A percentile compares a stretch with the other conserved stretches of the same genome.
These are phyloP conservation scores for Cercospora sojina DNA, from an alignment of 2,329 filamentous ascomycete species.

Conservation along the genomic window DNA sequence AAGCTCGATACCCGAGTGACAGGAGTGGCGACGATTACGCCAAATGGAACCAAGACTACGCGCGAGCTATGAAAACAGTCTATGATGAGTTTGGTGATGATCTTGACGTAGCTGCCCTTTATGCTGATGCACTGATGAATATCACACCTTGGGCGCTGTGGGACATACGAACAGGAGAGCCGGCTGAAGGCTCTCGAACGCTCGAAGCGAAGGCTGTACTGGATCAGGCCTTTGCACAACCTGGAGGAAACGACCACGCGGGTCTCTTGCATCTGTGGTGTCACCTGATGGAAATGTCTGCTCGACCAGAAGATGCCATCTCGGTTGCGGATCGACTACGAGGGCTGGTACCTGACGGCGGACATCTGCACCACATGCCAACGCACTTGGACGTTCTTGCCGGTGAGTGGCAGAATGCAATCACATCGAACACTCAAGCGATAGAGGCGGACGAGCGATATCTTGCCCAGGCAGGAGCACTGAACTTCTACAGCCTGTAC, in stretches of 20 bases:
- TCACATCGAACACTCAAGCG: constrained; percentile 65
- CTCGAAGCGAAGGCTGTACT: constrained; percentile 59
- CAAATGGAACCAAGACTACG: constrained; percentile 60
- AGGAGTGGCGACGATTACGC: constrained; percentile 57
- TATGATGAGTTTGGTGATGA: constrained; percentile 56
- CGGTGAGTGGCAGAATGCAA: constrained; percentile 67
- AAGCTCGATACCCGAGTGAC: constrained; percentile 54
- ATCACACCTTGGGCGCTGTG: constrained; percentile 65
- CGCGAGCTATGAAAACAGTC: constrained; percentile 59
- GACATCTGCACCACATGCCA: constrained; percentile 75
- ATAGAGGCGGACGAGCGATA: constrained; percentile 68
- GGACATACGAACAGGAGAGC: constrained; percentile 59
- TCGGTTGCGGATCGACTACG: constrained; percentile 62
- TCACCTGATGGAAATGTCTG: constrained; percentile 76
- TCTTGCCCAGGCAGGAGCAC: constrained; percentile 56
- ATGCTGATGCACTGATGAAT: constrained; percentile 65
- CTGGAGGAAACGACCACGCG: constrained; percentile 58
- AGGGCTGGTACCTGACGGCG: constrained; percentile 65
- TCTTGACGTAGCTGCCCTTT: constrained; percentile 63
- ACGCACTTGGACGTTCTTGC: constrained; percentile 72
- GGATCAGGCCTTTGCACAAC: constrained; percentile 56
- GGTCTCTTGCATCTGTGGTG: constrained; percentile 74
- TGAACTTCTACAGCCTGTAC: constrained; percentile 77
- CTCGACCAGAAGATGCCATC: constrained; percentile 62
- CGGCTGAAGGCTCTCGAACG: constrained; percentile 56